Conservation (phyloP, 2,329 filamentous ascomycete species). For the Diaporthe vaccinii region DNA sequence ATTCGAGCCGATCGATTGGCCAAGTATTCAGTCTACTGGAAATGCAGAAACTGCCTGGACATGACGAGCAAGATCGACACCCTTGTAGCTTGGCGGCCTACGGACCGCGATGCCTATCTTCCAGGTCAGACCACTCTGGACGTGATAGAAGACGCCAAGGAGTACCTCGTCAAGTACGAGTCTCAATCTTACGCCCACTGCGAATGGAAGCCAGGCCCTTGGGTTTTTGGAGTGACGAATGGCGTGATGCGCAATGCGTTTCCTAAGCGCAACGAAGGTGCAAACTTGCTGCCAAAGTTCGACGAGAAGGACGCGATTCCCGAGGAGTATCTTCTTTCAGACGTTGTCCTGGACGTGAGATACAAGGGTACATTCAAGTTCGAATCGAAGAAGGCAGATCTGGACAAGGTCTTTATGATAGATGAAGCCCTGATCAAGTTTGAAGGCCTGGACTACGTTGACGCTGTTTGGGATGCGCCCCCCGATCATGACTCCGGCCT, state of each 20-base stretch:
- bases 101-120: slow-evolving; percentile 67
- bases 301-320: slow-evolving; percentile 84
- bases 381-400: slow-evolving; percentile 76
- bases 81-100: slow-evolving; percentile 91
- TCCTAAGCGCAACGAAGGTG: slow-evolving; percentile 74
- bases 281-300: slow-evolving; percentile 74
- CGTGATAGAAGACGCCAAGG: slow-evolving; percentile 82
- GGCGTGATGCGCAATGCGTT: slow-evolving; percentile 80
- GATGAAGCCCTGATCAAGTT: slow-evolving; percentile 87
- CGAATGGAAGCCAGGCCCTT: slow-evolving; percentile 88
- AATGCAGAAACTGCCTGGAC: slow-evolving; percentile 82
- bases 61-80: slow-evolving; percentile 76
- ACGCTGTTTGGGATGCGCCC: slow-evolving; percentile 89
- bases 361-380: slow-evolving; percentile 64
- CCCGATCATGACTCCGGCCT: slow-evolving; percentile 74
- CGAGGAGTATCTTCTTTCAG: slow-evolving; percentile 86
- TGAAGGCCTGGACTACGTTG: slow-evolving; percentile 91
- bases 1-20: slow-evolving; percentile 73
- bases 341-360: slow-evolving; percentile 88
- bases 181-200: slow-evolving; percentile 84
- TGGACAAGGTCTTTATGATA: slow-evolving; percentile 79
- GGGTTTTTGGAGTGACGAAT: slow-evolving; percentile 82
- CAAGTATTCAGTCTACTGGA: slow-evolving; percentile 82
- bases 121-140: slow-evolving; percentile 65
- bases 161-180: slow-evolving; percentile 94